phyloP scores from a whole-genome alignment of 768 basidiomycete genomes.

The Sarcodon sp. region DNA sequence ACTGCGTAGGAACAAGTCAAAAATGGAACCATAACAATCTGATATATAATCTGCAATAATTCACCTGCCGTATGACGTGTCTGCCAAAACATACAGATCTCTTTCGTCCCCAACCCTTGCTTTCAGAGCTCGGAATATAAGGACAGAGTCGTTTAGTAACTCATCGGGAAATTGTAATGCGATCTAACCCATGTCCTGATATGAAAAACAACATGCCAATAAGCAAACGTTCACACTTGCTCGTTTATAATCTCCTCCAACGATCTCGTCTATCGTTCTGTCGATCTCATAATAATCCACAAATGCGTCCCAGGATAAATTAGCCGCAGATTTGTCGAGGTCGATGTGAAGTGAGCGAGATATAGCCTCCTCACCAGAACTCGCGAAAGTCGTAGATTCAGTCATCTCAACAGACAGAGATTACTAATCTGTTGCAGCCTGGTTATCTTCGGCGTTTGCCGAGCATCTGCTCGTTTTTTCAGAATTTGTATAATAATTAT shows the following conservation, averaged over 20 bases:
- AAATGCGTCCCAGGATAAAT: slow-evolving; percentile 26
- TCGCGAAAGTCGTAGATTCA: slow-evolving; percentile 26
- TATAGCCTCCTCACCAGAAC: slow-evolving; percentile 56
- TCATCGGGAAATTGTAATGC: slow-evolving; percentile 96
- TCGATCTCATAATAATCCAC: slow-evolving; percentile 67
- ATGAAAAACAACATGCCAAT: not conserved
- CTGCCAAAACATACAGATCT: slow-evolving; percentile 86
- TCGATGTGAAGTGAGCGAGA: slow-evolving; percentile 36
- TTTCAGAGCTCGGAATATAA: slow-evolving; percentile 63
- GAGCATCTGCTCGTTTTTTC: not conserved
- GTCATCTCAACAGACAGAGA: slow-evolving; percentile 10
- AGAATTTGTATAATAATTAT: not conserved
- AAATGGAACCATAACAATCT: not conserved
- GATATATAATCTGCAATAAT: slow-evolving; percentile 9
- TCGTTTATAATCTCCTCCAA: slow-evolving; percentile 52
- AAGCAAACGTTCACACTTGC: slow-evolving; percentile 25
- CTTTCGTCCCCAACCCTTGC: slow-evolving; percentile 24
- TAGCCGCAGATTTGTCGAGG: slow-evolving; percentile 14
- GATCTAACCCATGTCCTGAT: slow-evolving; percentile 29
- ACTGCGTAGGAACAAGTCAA: slow-evolving; percentile 22
- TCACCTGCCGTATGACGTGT: slow-evolving; percentile 95
- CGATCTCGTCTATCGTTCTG: slow-evolving; percentile 48
- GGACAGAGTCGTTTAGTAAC: slow-evolving; percentile 75
- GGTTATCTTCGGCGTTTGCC: too few relatives aligned
- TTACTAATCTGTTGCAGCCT: not conserved